Evolutionary conservation across 1,139 yeast genomes (phyloP), one percentile per base, ranked within the genome.

Genomic region (Yamadazyma dendronema): DNA sequence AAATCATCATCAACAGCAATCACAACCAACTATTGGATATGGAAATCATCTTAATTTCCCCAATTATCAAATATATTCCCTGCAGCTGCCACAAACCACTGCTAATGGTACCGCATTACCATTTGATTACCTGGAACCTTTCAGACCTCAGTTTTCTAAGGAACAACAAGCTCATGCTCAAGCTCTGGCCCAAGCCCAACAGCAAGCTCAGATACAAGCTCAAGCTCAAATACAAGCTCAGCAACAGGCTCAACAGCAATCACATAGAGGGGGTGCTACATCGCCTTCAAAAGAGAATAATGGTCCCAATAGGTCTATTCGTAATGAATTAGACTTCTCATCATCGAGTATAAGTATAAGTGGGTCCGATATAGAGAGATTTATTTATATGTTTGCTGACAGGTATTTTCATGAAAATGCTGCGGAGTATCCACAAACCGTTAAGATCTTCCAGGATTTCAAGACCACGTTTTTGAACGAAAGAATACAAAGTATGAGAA

Each of bases 401-500:
- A 50, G 65, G 24, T 74, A 74, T 44, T 74, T 74, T 53, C 64
- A 59, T 36, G 67, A 67, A 34, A 66, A 67, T 49, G 69, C 66
- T 39, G 61, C 53, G 42, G 72, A 69, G 29, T 77, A 74, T 44
- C 74, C 75, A 1, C 73, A 74, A 48, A 72, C 80, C 3, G 60
- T 65, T 32, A 69, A 70, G 46, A 50, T 73, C 3, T 76, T 75
- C 46, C 78, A 75, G 37, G 71, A 67, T 35, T 74, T 77, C 52
- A 75, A 75, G 47, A 60, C 59, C 25, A 64, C 76, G 17, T 76
- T 77, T 45, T 66, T 70, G 52, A 72, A 72, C 42, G 81, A 77
- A 49, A 57, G 77, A 43, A 60, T 71, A 17, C 61, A 64, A 11
- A 64, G 60, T 39, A 51, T 61, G 41, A 51, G 72, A 33, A 52